Evolutionary conservation across 345 rosid genomes (phyloP).

Genomic region (Toxicodendron radicans): DNA sequence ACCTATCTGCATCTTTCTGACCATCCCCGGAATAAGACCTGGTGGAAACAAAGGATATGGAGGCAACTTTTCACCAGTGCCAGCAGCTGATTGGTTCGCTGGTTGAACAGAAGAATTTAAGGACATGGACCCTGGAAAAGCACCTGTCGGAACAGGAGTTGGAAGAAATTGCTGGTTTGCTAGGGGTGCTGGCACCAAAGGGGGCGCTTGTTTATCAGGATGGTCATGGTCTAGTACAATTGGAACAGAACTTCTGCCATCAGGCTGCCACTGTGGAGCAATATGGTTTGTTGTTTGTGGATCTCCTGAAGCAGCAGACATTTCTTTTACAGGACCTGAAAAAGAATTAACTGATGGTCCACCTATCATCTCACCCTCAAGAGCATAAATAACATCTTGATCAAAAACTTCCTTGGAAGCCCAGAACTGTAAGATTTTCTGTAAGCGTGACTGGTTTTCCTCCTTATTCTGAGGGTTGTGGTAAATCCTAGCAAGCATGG

Average conservation of each 20-base stretch:
- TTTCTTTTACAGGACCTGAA: conserved; percentile 54
- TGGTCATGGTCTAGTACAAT: conserved; percentile 49
- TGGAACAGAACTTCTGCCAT: conserved; percentile 44
- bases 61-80: conserved; percentile 65
- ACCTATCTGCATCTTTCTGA: conserved; percentile 94
- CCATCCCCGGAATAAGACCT: conserved; percentile 99
- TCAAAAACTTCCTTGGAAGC: conserved; percentile 93
- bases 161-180: conserved; percentile 65
- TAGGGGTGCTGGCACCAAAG: conserved; percentile 40
- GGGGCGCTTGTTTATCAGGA: conserved; percentile 42
- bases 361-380: conserved; percentile 86
- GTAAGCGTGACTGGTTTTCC: conserved; percentile 81
- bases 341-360: conserved; percentile 59
- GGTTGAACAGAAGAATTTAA: conserved; percentile 57
- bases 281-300: conserved; percentile 38
- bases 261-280: conserved; percentile 60
- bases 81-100: conserved; percentile 42
- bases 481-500: conserved; percentile 89
- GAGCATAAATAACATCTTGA: conserved; percentile 70
- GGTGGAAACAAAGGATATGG: conserved; percentile 98
- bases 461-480: conserved; percentile 84
- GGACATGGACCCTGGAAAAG: conserved; percentile 69
- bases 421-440: conserved; percentile 95
- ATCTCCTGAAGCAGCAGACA: conserved; percentile 44
- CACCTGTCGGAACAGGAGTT: conserved; percentile 49